Conservation (phyloP, 306 rosid genomes). For the Argentina anserina region DNA sequence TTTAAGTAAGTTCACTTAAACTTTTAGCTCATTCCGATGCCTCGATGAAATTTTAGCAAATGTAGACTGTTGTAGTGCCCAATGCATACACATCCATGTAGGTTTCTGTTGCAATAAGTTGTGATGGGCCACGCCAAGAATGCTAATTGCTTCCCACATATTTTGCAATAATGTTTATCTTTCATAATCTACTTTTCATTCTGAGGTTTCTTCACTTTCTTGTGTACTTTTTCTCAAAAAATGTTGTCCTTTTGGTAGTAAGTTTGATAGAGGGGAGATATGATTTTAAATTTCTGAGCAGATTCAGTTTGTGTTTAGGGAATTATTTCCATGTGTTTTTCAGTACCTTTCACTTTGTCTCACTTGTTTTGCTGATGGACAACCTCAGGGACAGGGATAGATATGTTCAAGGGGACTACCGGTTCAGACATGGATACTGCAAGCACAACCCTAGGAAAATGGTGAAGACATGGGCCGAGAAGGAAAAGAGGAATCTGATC, state of each 20-base stretch:
- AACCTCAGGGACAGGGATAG: slow-evolving; percentile 85
- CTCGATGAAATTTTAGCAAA: neutral
- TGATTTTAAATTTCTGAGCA: neutral
- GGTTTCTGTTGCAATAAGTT: neutral
- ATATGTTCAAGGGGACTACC: slow-evolving; percentile 89
- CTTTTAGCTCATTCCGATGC: slow-evolving; percentile 20
- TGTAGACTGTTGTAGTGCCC: neutral
- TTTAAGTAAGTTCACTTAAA: slow-evolving; percentile 57
- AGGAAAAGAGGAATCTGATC: slow-evolving; percentile 86
- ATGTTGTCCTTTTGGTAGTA: neutral
- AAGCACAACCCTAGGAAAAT: slow-evolving; percentile 90
- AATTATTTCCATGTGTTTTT: neutral
- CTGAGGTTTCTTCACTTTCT: neutral
- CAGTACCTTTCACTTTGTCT: slow-evolving; percentile 10
- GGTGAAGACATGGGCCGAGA: slow-evolving; percentile 98
- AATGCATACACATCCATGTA: neutral
- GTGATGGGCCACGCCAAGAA: neutral
- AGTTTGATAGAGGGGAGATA: neutral
- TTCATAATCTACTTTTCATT: neutral
- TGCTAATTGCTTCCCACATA: no score
- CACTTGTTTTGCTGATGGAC: slow-evolving; percentile 12
- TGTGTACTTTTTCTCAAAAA: neutral
- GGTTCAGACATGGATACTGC: slow-evolving; percentile 84
- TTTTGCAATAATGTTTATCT: neutral
- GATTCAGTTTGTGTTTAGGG: neutral